Conservation (phyloP, 129 eudicot species). For the Daucus carota region DH1_v3.0 NC_030383.2:638001-638500, state of each 20-base stretch:
- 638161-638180: neutral
- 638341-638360: neutral
- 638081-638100: neutral
- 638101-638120: neutral
- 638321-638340: no score
- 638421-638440: no score
- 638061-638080: conserved; percentile 2
- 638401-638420: no score
- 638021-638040: neutral
- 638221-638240: neutral
- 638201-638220: neutral
- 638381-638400: no score
- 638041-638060: conserved; percentile 12
- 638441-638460: no score
- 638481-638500: no score
- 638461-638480: no score
- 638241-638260: neutral
- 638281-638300: neutral
- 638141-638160: neutral
- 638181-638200: neutral
- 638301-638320: neutral
- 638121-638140: neutral
- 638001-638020: neutral
- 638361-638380: neutral
- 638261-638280: neutral